Base-by-base conservation (phyloP, 331 rosid species). In the Prunus yedoensis region DNA sequence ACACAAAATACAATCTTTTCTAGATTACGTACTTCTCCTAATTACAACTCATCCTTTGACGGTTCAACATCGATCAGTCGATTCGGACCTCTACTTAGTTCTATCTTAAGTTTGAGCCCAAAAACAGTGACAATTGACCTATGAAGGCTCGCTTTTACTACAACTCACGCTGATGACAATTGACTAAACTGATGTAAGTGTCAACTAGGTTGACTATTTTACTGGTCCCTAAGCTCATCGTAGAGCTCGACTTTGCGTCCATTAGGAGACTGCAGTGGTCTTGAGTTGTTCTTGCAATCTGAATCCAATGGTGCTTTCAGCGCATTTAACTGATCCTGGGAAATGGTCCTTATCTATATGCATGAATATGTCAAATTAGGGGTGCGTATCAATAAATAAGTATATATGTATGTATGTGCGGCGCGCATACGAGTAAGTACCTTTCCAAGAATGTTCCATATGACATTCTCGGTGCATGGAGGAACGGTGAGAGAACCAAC, bases 401-500 rank as follows among this genome's bases (percentile, higher is more conserved):
- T 30, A 12, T 12, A 0, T 32, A 1, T 46, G 1, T 41, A 67
- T 45, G 16, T 25, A 21, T 14, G 20, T 68, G 21, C 2, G 57
- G 35, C 8, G 10, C 4, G 2, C 14, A 49, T 43, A 28, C n/a
- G 21, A 2, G 3, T 43, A 6, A 57, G 52, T 79, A 87, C 96
- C 93, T 87, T 90, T 74, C 90, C 93, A 23, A 91, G 83, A 12
- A 94, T 61, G 80, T 4, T 86, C 98, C 97, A 94, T 14, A 13
- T 18, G 76, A 91, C 89, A 32, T 83, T 79, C 81, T 94, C 95
- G 20, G 76, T 78, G 84, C 98, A 94, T 0, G 98, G 98, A 60
- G 98, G 98, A 66, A 94, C 78, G 16, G 96, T 90, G 74, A 90
- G 85, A 67, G 98, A 94, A 21, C 98, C 98, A 43, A 30, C 21